Conservation (phyloP, 2,329 filamentous ascomycete species). For the Allantophomopsis cytisporea region DNA sequence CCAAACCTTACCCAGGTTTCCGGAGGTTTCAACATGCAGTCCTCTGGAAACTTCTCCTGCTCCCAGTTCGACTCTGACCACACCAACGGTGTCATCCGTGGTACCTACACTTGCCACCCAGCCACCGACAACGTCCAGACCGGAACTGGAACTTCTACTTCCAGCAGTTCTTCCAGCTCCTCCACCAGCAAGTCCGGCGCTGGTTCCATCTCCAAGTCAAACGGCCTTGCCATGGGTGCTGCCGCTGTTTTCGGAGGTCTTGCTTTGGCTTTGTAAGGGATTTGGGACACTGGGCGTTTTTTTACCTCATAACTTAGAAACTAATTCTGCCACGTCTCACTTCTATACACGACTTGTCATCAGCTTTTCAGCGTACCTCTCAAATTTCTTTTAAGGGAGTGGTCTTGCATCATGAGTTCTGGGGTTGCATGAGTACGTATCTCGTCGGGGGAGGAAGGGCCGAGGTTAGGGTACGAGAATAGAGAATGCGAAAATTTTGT, state of each 20-base stretch:
- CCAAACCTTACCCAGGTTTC: conserved; percentile 53
- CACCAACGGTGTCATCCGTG: conserved; percentile 27
- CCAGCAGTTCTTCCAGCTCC: conserved; percentile 19
- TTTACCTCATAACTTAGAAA: conserved; percentile 19
- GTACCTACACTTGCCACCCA: conserved; percentile 27
- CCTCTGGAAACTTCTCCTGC: conserved; percentile 13
- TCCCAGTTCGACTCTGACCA: conserved; percentile 12
- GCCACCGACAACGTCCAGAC: conserved; percentile 10
- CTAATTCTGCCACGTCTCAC: conserved; percentile 20
- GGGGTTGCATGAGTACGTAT: no score
- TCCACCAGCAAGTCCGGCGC: conserved; percentile 18
- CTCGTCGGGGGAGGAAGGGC: no score
- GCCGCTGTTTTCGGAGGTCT: conserved; percentile 28
- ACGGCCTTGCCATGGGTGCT: conserved; percentile 22
- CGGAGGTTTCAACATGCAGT: conserved; percentile 53
- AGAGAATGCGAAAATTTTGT: no score
- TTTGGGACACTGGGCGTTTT: conserved; percentile 17
- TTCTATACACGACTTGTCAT: conserved; percentile 4
- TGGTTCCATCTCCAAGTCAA: conserved; percentile 20
- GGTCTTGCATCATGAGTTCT: no score
- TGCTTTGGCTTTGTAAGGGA: conserved; percentile 28
- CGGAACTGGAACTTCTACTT: conserved; percentile 14
- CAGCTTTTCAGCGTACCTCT: conserved; percentile 1
- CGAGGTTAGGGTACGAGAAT: no score
- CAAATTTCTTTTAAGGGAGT: no score